A percentile compares a stretch with the other conserved stretches of the same genome.
phyloP scores from a whole-genome alignment of 1,284 basidiomycete species.

The Veloporphyrellus conicus region DNA sequence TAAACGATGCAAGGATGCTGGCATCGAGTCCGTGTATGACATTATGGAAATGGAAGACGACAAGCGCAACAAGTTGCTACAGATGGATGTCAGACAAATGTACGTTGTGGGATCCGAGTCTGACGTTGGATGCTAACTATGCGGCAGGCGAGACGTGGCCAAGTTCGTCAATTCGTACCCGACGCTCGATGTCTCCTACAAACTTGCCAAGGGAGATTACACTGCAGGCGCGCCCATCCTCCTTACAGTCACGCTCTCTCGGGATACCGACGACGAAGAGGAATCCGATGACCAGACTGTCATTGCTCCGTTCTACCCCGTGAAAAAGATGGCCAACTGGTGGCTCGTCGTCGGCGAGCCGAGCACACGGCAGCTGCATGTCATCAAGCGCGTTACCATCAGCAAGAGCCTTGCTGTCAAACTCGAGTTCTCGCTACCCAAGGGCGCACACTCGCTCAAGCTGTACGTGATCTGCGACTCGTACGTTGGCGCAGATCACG shows the following conservation, averaged over 20 bases:
- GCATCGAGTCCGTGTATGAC: conserved; percentile 87
- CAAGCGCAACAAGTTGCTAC: conserved; percentile 74
- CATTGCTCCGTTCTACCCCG: conserved; percentile 88
- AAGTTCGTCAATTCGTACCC: conserved; percentile 94
- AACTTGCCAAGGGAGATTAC: conserved; percentile 81
- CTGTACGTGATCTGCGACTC: conserved; percentile 92
- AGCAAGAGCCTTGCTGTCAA: conserved; percentile 74
- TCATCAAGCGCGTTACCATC: conserved; percentile 94
- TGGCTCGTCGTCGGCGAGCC: conserved; percentile 93
- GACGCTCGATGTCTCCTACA: conserved; percentile 81
- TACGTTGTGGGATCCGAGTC: conserved; percentile 37
- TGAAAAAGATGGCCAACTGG: conserved; percentile 91
- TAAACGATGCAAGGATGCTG: conserved; percentile 78
- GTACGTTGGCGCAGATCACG: conserved; percentile 87
- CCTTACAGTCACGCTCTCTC: conserved; percentile 75
- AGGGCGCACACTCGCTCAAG: conserved; percentile 81
- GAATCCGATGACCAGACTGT: conserved; percentile 79
- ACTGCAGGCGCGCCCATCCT: conserved; percentile 80
- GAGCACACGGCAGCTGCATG: conserved; percentile 70
- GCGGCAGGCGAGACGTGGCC: conserved; percentile 75
- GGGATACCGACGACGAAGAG: conserved; percentile 85
- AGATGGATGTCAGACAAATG: conserved; percentile 86
- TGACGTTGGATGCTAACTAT: conserved; percentile 14
- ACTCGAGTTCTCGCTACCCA: conserved; percentile 83
- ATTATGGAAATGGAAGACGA: conserved; percentile 97